Evolutionary conservation across 331 rosid species (phyloP).

Genomic region (Rosa hybrid): DNA sequence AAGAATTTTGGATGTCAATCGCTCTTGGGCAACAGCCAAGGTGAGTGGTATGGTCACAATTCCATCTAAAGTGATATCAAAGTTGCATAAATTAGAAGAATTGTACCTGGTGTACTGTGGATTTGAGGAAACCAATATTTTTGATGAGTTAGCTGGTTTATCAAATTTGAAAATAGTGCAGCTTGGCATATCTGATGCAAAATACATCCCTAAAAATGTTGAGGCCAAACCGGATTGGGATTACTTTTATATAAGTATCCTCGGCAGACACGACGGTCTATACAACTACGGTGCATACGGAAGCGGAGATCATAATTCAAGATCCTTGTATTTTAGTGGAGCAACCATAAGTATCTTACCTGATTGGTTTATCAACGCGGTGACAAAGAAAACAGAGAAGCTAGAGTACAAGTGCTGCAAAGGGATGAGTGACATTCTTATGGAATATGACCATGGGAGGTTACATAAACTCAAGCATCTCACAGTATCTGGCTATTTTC

Average conservation of each 20-base stretch:
- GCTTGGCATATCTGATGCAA: conserved; percentile 21
- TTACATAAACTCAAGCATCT: conserved; percentile 7
- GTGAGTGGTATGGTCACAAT: no score
- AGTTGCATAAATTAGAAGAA: background rate
- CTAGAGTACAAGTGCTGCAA: background rate
- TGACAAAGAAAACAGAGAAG: background rate
- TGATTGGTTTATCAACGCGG: background rate
- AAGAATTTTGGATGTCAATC: no score
- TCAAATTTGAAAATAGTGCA: conserved; percentile 25
- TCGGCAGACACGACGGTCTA: no score
- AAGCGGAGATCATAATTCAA: background rate
- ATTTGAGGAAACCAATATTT: background rate
- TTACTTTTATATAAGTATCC: no score
- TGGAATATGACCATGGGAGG: background rate
- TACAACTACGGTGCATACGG: rapidly evolving
- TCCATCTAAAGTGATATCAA: background rate
- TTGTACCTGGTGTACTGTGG: background rate
- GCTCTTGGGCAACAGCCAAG: no score
- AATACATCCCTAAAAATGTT: background rate
- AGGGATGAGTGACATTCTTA: background rate
- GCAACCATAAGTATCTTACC: background rate
- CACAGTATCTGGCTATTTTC: background rate
- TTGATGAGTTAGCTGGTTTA: conserved; percentile 10
- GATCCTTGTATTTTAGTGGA: background rate
- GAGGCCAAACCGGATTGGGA: background rate